Percentiles rank a stretch among this genome's conserved stretches.
These are phyloP conservation scores for Irpex sp. DNA, from an alignment of 1,284 basidiomycete genomes.

Conservation along the genomic window DNA sequence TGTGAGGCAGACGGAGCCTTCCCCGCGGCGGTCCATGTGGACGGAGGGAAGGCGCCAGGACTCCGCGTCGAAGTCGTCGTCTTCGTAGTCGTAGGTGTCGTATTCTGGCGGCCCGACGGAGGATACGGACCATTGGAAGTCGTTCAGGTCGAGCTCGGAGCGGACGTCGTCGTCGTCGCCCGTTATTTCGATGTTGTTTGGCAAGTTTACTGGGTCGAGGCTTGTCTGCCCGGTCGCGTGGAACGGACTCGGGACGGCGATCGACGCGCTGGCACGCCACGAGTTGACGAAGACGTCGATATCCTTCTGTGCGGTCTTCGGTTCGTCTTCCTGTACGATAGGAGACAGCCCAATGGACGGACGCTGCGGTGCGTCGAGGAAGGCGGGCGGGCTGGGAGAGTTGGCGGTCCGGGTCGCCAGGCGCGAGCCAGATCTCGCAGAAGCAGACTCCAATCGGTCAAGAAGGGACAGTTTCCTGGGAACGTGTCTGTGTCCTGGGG, in stretches of 20 bases:
- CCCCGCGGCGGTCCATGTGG: slow-evolving; percentile 50
- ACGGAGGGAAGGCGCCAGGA: slow-evolving; percentile 36
- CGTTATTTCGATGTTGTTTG: slow-evolving; percentile 39
- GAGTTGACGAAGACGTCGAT: slow-evolving; percentile 56
- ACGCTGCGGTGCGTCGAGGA: slow-evolving; percentile 19
- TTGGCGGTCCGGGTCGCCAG: slow-evolving; percentile 21
- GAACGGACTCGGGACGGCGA: slow-evolving; percentile 43
- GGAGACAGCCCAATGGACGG: slow-evolving; percentile 42
- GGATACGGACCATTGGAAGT: slow-evolving; percentile 68
- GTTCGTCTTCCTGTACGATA: slow-evolving; percentile 58
- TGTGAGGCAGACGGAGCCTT: slow-evolving; percentile 58
- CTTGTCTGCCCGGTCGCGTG: slow-evolving; percentile 48
- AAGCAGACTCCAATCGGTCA: slow-evolving; percentile 51
- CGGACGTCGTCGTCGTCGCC: slow-evolving; percentile 30
- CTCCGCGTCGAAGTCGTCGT: slow-evolving; percentile 32
- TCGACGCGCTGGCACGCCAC: slow-evolving; percentile 58
- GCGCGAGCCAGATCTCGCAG: slow-evolving; percentile 28
- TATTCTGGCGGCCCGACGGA: slow-evolving; percentile 56
- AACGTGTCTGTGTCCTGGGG: slow-evolving; percentile 38
- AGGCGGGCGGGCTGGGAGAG: slow-evolving; percentile 23
- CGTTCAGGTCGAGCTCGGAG: slow-evolving; percentile 50
- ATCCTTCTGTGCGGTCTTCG: slow-evolving; percentile 41
- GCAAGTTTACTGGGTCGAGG: slow-evolving; percentile 50
- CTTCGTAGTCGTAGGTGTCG: slow-evolving; percentile 13
- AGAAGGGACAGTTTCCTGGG: slow-evolving; percentile 67